Conservation (phyloP, 2,329 filamentous ascomycete species). For the Sarocladium strictum region DNA sequence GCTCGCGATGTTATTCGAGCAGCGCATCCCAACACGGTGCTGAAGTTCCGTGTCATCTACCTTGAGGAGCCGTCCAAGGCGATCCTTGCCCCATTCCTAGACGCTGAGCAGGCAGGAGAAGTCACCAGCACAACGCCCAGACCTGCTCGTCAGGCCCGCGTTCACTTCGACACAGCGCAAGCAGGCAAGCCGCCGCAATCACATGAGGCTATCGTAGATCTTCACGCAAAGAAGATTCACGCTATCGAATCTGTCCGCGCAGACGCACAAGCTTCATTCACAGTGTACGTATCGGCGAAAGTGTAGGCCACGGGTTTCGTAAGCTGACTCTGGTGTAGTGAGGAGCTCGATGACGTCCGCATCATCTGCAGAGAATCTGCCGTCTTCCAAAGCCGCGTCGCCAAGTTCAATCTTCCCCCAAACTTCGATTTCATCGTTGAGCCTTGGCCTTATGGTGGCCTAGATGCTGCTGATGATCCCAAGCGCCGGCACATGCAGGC, state of each 20-base stretch:
- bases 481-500: slow-evolving; percentile 7
- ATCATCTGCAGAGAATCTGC: slow-evolving; percentile 22
- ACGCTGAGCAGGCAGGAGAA: slow-evolving; percentile 31
- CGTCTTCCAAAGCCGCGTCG: slow-evolving; percentile 25
- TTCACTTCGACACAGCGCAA: slow-evolving; percentile 28
- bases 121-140: slow-evolving; percentile 20
- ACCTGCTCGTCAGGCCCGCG: slow-evolving; percentile 33
- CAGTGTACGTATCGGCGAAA: slow-evolving; percentile 21
- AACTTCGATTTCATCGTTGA: slow-evolving; percentile 26
- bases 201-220: slow-evolving; percentile 27
- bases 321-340: slow-evolving; percentile 13
- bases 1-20: slow-evolving; percentile 27
- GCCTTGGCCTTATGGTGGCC: slow-evolving; percentile 27
- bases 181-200: not conserved
- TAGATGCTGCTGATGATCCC: slow-evolving; percentile 23
- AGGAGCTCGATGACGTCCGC: slow-evolving; percentile 29
- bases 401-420: slow-evolving; percentile 19
- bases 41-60: slow-evolving; percentile 44
- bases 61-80: slow-evolving; percentile 44
- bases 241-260: slow-evolving; percentile 21
- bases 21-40: slow-evolving; percentile 20
- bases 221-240: slow-evolving; percentile 19
- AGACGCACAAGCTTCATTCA: slow-evolving; percentile 24
- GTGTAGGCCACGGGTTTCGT: no score
- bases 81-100: slow-evolving; percentile 38